Evolutionary conservation across 2,329 filamentous ascomycete species (phyloP).

Genomic region (Blastomyces gilchristii): DNA sequence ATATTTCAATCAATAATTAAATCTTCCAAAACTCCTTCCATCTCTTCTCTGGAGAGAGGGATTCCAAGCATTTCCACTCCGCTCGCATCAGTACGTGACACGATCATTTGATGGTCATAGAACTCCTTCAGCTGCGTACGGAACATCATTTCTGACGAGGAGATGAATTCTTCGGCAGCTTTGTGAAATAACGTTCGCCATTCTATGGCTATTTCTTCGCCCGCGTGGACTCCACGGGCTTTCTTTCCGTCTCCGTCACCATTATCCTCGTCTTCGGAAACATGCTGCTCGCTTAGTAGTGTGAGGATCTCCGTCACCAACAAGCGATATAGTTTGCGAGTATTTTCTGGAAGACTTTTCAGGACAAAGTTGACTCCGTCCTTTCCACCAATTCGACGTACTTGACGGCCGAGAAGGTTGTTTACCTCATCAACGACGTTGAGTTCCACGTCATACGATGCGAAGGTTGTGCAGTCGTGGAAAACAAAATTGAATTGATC

Average conservation of each 20-base stretch:
- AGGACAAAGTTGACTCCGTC: constrained; percentile 89
- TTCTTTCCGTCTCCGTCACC: constrained; percentile 23
- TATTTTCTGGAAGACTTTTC: constrained; percentile 83
- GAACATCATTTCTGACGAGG: constrained; percentile 92
- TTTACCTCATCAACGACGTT: constrained; percentile 87
- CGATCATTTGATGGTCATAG: constrained; percentile 96
- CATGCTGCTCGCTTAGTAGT: constrained; percentile 46
- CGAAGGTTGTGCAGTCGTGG: constrained; percentile 89
- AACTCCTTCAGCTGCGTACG: constrained; percentile 92
- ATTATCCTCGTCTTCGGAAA: constrained; percentile 43
- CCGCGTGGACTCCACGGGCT: constrained; percentile 15
- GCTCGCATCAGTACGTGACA: constrained; percentile 70
- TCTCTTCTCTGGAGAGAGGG: constrained; percentile 76
- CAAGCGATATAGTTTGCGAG: constrained; percentile 73
- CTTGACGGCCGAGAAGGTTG: constrained; percentile 69
- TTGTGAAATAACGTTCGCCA: constrained; percentile 90
- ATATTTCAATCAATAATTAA: constrained; percentile 33
- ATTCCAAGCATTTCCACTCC: constrained; percentile 79
- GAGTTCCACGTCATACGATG: constrained; percentile 60
- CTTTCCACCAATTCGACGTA: constrained; percentile 70
- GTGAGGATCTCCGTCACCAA: constrained; percentile 76
- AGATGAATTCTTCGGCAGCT: constrained; percentile 92
- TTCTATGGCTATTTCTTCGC: constrained; percentile 58
- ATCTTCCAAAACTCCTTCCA: constrained; percentile 83
- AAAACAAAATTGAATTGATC: constrained; percentile 78